Evolutionary conservation across 1,284 basidiomycete species (phyloP), one percentile per base, ranked within the genome.

Genomic region (Salmacisia buchloeana): DNA sequence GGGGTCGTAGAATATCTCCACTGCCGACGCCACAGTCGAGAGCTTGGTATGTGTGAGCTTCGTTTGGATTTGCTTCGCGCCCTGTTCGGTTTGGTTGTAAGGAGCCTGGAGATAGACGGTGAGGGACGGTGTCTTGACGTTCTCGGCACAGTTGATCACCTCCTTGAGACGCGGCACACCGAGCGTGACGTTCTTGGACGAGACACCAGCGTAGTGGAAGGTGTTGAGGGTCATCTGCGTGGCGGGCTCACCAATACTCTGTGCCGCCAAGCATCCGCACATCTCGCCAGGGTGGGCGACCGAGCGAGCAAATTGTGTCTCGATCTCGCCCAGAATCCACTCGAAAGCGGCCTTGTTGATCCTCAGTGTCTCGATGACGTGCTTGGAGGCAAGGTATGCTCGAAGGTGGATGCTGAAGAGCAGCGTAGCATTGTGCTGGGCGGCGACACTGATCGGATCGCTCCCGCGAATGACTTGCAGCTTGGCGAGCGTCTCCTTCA

Each of bases 141-240:
- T 94, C 31, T 89, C 90, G 0, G 96, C 94, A 59, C 97, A 94
- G 80, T 98, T 98, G 84, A 99, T 98, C 73, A 98, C 97, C 81
- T 97, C 94, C 83, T 97, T 97, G 67, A 97, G 81, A 82, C 94
- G 92, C 10, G 94, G 94, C 0, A 97, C 94, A 88, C 94, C 94
- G 67, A 97, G 90, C 0, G 94, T 97, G 58, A 97, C 94, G 82
- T 94, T 94, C 83, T 97, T 97, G 79, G 89, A 91, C 29, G 94
- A 94, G 31, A 97, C 94, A 89, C 94, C 94, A 70, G 94, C 94
- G 80, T 96, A 97, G 83, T 97, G 94, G 89, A 97, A 97, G 0
- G 93, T 97, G 81, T 97, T 84, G 63, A 97, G 82, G 12, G 93
- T 97, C 94, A 97, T 97, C 83, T 97, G 94, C 1, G 96, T 99